A percentile compares a stretch with the other conserved stretches of the same genome.
These are phyloP conservation scores for Paramyrothecium sp. DNA, from an alignment of 2,329 filamentous ascomycete species.

Conservation along the genomic window DNA sequence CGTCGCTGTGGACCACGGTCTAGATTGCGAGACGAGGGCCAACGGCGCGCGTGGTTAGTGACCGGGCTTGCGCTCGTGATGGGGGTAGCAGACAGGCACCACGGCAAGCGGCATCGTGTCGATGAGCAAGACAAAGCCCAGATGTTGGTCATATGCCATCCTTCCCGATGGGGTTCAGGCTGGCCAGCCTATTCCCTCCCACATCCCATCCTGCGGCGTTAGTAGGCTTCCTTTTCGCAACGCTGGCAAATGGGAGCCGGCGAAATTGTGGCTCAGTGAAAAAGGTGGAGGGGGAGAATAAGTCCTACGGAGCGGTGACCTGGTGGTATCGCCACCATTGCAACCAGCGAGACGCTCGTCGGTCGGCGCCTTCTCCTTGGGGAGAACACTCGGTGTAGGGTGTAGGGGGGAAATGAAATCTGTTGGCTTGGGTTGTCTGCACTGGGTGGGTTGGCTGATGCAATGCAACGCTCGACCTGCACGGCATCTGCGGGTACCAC, in stretches of 20 bases:
- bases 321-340: not conserved
- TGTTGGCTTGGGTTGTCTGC: not conserved
- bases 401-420: not conserved
- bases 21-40: not conserved
- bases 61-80: not conserved
- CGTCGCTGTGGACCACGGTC: not conserved
- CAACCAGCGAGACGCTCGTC: not conserved
- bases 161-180: not conserved
- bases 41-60: not conserved
- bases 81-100: not conserved
- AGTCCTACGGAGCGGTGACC: not conserved
- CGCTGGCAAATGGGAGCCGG: not conserved
- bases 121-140: not conserved
- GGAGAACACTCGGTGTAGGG: not conserved
- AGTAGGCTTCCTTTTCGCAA: not conserved
- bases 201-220: not conserved
- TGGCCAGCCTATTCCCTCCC: not conserved
- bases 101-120: not conserved
- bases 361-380: not conserved
- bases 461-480: not conserved
- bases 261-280: not conserved
- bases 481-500: not conserved
- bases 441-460: not conserved
- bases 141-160: not conserved
- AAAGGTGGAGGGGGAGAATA: not conserved